Base-by-base conservation (phyloP, 495 filamentous ascomycete species). In the Xylaria cubensis region DNA sequence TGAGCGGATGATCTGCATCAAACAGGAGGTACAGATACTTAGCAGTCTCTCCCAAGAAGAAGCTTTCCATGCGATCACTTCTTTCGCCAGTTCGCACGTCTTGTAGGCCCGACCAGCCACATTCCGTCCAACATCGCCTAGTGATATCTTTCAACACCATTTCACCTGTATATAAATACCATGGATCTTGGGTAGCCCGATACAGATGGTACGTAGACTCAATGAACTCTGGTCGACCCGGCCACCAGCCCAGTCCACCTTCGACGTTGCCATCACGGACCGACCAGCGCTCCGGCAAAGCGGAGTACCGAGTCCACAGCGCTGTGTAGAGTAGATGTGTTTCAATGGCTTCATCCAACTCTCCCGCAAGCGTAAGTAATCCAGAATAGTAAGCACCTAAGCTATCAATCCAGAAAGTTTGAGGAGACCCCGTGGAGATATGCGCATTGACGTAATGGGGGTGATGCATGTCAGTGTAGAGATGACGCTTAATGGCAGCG, bases 11-110 rank as follows among this genome's bases (percentile, higher is more conserved):
- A 19, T 90, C 86, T 44, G 88, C 86, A 64, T 96, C 92, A 80
- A 95, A 98, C 1, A 98, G 88, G 50, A 99, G 83, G 73, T 94
- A 97, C 66, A 99, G 83, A 80, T 99, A 99, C 80, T 98, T 97
- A 67, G 93, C 90, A 0, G 96, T 99, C 81, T 99, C 96, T 4
- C 97, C 94, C 1, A 98, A 86, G 80, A 97, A 98, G 84, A 99
- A 99, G 80, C 96, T 98, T 83, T 99, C 96, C 96, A 99, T 99
- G 21, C 96, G 91, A 77, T 99, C 96, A 76, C 88, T 95, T 78
- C 92, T 90, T 80, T 98, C 93, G 0, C 95, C 97, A 53, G 88
- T 94, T 41, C 91, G 85, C 12, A 99, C 96, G 81, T 98, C 93
- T 75, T 97, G 92, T n/a, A 99, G 85, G 0, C 95, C 95, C 6